phyloP scores from a whole-genome alignment of 1,284 basidiomycete genomes.

The Stereum hirsutum region DNA sequence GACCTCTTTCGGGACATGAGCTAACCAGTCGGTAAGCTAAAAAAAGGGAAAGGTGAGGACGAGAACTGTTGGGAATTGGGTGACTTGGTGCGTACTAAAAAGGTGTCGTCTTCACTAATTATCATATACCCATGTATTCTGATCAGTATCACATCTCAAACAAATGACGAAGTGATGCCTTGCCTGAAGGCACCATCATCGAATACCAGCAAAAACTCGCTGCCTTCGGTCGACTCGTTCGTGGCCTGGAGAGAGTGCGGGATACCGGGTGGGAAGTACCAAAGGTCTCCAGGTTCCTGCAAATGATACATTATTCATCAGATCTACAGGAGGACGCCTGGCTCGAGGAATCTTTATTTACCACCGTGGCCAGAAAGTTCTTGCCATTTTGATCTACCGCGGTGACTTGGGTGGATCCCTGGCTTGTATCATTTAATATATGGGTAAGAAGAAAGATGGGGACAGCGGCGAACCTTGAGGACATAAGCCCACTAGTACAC shows the following conservation, averaged over 20 bases:
- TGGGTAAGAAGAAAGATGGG: not conserved
- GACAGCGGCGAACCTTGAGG: slow-evolving; percentile 31
- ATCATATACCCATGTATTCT: no score
- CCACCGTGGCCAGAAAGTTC: slow-evolving; percentile 52
- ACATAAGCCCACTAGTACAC: slow-evolving; percentile 53
- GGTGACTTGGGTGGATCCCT: slow-evolving; percentile 44
- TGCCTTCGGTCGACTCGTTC: slow-evolving; percentile 41
- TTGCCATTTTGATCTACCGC: slow-evolving; percentile 51
- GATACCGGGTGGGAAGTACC: slow-evolving; percentile 66
- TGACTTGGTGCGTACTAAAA: slow-evolving; percentile 33
- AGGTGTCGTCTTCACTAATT: slow-evolving; percentile 61
- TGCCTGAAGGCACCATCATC: slow-evolving; percentile 56
- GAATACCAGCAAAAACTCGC: slow-evolving; percentile 66
- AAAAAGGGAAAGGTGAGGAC: not conserved
- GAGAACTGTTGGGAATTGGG: not conserved
- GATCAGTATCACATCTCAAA: no score
- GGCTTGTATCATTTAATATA: slow-evolving; percentile 22
- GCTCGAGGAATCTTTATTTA: no score
- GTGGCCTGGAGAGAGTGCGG: slow-evolving; percentile 51
- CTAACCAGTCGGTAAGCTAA: slow-evolving; percentile 55
- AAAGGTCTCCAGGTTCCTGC: slow-evolving; percentile 27
- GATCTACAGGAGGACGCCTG: slow-evolving; percentile 6
- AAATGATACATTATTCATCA: not conserved
- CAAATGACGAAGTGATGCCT: no score
- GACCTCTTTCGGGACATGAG: slow-evolving; percentile 54